Evolutionary conservation across 495 filamentous ascomycete species (phyloP), one percentile per base, ranked within the genome.

Genomic region (Rostrohypoxylon terebratum): DNA sequence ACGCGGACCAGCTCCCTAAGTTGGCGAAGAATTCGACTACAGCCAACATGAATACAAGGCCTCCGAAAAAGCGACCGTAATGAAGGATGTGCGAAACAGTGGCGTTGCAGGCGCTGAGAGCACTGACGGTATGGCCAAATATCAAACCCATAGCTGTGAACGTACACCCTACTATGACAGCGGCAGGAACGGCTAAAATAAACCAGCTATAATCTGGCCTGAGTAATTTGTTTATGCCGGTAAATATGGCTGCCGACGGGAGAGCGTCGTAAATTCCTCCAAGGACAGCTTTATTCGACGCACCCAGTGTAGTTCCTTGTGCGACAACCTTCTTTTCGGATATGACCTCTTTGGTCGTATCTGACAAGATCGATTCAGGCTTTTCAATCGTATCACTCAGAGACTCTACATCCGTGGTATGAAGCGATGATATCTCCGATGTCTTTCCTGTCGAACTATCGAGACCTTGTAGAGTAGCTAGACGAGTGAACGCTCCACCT

Each of bases 21-120:
- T 89, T 87, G 5, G 85, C 85, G 44, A 85, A 81, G 59, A 89
- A 83, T 38, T 84, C 86, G 48, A 84, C 81, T 8, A 88, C 77
- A 0, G 85, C 83, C 6, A 88, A 74, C n/a, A 87, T 76, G 59
- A 88, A 88, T 76, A 88, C 87, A 80, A 88, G 82, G 6, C 87
- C 77, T 1, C 84, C 84, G 44, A 76, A 87, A 66, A 88, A 87
- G 65, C 81, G 72, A 21, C 84, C 84, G 18, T 65, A 34, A 13
- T 58, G 59, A 11, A 69, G 59, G 21, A 75, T 70, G 9, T 47
- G 25, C n/a, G 66, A 65, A 14, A 44, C 23, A 4, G 66, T 57
- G 4, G 45, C 21, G 11, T 48, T 28, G 21, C 68, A 70, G 4
- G 59, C 28, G 25, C 55, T 70, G 4, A 70, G 68, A 59, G 59